Evolutionary conservation across 305 asterid genomes (phyloP), one percentile per base, ranked within the genome.

Genomic region (Salvia sclarea): DNA sequence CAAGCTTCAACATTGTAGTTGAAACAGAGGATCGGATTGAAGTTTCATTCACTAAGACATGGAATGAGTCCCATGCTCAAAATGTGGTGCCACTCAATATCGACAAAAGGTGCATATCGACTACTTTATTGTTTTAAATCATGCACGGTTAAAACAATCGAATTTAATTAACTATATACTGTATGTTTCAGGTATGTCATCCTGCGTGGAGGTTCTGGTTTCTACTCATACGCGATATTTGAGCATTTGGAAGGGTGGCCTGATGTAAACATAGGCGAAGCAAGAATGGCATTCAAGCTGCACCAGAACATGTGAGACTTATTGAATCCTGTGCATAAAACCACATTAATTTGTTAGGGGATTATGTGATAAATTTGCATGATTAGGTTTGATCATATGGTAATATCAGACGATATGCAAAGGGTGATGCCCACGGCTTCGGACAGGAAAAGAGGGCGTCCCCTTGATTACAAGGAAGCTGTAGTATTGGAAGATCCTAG

Each of bases 211-310:
- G 67, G 41, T 31, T 81, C 91, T 0, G 91, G 91, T 35, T 83
- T 87, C 73, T 84, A 87, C 75, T 66, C 90, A 17, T 87, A 85
- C 21, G 81, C 84, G 4, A 80, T 80, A 56, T 77, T 78, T 56
- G 86, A 87, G 68, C 89, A 84, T 56, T 38, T 71, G 61, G 59
- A 75, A 73, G 89, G 91, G 64, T 87, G 95, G 95, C 83, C 91
- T 25, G 89, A 77, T 47, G 18, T 83, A 0, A 47, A 70, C 48
- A 58, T 87, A 47, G 83, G 69, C 6, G 85, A 83, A 74, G 73
- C 83, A 35, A 82, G 95, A 61, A 63, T 87, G 41, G 84, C 85
- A 12, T 72, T 83, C 82, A 87, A 85, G 76, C 95, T 87, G 38
- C 71, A 73, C 8, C 79, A 70, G 6, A 61, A 75, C 38, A 62